Percentiles rank a stretch among this genome's conserved stretches.
Evolutionary conservation across 2,329 filamentous ascomycete species (phyloP).

Genomic region (Alternaria postmessia): DNA sequence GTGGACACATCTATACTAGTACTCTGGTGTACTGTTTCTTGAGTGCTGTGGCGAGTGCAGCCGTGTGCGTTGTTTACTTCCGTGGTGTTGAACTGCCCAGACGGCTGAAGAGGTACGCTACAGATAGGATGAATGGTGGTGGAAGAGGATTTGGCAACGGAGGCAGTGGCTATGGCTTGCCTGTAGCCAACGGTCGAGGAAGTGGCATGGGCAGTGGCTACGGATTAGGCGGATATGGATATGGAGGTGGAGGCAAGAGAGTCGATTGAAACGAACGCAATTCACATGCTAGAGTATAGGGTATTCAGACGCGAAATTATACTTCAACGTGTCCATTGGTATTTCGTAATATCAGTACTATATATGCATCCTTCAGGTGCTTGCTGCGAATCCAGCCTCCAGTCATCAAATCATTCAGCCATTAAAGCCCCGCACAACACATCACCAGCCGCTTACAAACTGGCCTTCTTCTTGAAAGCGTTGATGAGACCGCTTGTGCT

Average conservation of each 20-base stretch:
- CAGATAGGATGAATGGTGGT: conserved; percentile 56
- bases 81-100: conserved; percentile 61
- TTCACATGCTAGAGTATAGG: not conserved
- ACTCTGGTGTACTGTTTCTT: conserved; percentile 60
- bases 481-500: conserved; percentile 90
- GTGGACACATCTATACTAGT: conserved; percentile 60
- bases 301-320: not conserved
- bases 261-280: conserved; percentile 39
- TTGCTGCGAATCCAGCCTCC: conserved; percentile 9
- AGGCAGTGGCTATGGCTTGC: conserved; percentile 44
- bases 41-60: conserved; percentile 57
- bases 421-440: conserved; percentile 11
- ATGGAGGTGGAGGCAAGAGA: conserved; percentile 54
- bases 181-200: conserved; percentile 41
- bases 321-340: conserved; percentile 10
- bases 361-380: conserved; percentile 7
- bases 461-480: conserved; percentile 84
- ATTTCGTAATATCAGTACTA: conserved; percentile 11
- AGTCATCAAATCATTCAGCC: conserved; percentile 22
- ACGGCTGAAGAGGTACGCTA: conserved; percentile 64
- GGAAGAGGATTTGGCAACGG: conserved; percentile 48
- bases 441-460: conserved; percentile 32
- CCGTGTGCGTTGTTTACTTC: conserved; percentile 64
- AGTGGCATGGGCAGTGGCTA: conserved; percentile 53
- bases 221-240: conserved; percentile 54